Evolutionary conservation across 306 rosid genomes (phyloP), one percentile per base, ranked within the genome.

Genomic region (Medicago ruthenica): DNA sequence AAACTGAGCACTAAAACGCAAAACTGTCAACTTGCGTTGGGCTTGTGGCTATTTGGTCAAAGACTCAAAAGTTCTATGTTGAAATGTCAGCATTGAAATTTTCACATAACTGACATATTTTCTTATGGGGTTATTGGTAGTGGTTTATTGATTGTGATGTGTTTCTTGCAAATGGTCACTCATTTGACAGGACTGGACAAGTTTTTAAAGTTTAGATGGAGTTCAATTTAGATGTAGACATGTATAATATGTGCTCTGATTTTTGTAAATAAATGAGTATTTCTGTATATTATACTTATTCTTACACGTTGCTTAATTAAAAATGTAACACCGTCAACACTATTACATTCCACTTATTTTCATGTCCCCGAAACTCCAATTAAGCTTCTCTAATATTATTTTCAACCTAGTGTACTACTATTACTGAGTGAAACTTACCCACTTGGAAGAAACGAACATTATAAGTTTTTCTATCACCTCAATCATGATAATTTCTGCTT

Each of bases 91-190:
- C 41, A 41, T 66, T 66, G 71, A 40, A 20, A 5, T 18, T 40
- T 66, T 54, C 50, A 42, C 3, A 45, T 42, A 27, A 45, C 20
- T n/a, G 48, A 16, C 21, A 55, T 57, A 31, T 61, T 10, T 16
- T 51, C 74, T 39, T 39, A 53, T 39, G 80, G 80, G 21, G 18
- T 17, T 31, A 8, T n/a, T 21, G 61, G 39, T 41, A 40, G 75
- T 44, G 36, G 48, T 47, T 61, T 27, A 31, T 60, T 63, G 15
- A 17, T 50, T 27, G 40, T 50, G 41, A 64, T 20, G 5, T 53
- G 66, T 65, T 76, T 27, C 31, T 27, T 72, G 60, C 66, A 70
- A 70, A 15, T 51, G 68, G 73, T 69, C 65, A 18, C 45, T 24
- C 39, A 21, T n/a, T 71, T 53, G 36, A 36, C 36, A 22, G 50